These are phyloP conservation scores for Phytophthora boehmeriae DNA, from an alignment of 352 stramenopile species.

Conservation along the genomic window DNA sequence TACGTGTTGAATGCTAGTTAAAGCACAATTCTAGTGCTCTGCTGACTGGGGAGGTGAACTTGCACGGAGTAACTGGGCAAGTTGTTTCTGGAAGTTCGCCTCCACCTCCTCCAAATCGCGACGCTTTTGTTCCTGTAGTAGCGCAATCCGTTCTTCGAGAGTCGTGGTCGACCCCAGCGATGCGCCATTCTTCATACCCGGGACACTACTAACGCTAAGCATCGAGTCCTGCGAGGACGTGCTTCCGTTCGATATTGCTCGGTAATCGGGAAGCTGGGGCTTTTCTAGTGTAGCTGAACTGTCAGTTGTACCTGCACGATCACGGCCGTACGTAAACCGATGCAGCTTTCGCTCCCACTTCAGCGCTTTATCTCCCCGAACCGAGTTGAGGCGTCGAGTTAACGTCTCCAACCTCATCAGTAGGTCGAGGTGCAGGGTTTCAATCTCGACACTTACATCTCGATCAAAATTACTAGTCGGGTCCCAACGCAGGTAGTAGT, in stretches of 20 bases:
- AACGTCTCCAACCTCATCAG: slow-evolving; percentile 40
- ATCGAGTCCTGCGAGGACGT: slow-evolving; percentile 36
- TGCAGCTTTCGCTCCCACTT: slow-evolving; percentile 41
- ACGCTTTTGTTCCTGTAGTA: slow-evolving; percentile 39
- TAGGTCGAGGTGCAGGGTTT: slow-evolving; percentile 61
- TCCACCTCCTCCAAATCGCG: slow-evolving; percentile 41
- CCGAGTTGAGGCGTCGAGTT: slow-evolving; percentile 22
- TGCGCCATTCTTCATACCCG: not conserved
- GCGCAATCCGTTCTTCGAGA: slow-evolving; percentile 41
- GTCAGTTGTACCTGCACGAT: slow-evolving; percentile 1
- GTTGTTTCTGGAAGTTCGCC: slow-evolving; percentile 43
- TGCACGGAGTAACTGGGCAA: slow-evolving; percentile 29
- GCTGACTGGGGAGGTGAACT: not conserved
- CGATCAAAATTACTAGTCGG: slow-evolving; percentile 59
- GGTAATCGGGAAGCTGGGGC: slow-evolving; percentile 1
- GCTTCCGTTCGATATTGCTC: slow-evolving; percentile 31
- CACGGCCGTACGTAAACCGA: slow-evolving; percentile 3
- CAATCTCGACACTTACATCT: slow-evolving; percentile 62
- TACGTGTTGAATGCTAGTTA: not conserved
- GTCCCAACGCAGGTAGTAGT: slow-evolving; percentile 86
- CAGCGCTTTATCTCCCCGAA: slow-evolving; percentile 33
- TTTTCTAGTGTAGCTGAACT: slow-evolving; percentile 13
- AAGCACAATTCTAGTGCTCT: not conserved
- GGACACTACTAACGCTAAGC: slow-evolving; percentile 13
- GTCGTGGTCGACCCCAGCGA: slow-evolving; percentile 2